Evolutionary conservation across 129 eudicot genomes (phyloP).

Genomic region (Ambrosia artemisiifolia): DNA sequence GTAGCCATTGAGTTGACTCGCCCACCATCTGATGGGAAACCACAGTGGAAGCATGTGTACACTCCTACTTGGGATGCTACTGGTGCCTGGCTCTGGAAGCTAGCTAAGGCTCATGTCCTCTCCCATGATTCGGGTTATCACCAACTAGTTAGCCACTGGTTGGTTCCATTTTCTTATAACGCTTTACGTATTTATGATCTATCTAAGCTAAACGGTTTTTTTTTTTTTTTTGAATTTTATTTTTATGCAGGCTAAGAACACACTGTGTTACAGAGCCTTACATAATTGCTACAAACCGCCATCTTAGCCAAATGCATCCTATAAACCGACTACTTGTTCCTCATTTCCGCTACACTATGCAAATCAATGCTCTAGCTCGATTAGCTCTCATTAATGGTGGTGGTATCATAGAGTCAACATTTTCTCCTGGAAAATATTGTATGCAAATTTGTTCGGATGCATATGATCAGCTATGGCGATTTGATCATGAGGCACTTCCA

Average conservation of each 20-base stretch:
- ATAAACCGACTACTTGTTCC: slow-evolving; percentile 54
- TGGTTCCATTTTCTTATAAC: neutral
- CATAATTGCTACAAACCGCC: slow-evolving; percentile 67
- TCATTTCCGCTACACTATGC: slow-evolving; percentile 75
- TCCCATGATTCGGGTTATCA: slow-evolving; percentile 80
- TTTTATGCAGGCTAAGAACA: slow-evolving; percentile 82
- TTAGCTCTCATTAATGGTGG: slow-evolving; percentile 45
- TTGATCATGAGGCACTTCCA: slow-evolving; percentile 65
- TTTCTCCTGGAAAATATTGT: slow-evolving; percentile 56
- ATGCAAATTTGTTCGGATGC: slow-evolving; percentile 64
- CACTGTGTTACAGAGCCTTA: slow-evolving; percentile 77
- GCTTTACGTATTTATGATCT: neutral
- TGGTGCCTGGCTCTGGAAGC: slow-evolving; percentile 72
- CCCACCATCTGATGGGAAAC: slow-evolving; percentile 55
- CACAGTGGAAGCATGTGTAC: slow-evolving; percentile 65
- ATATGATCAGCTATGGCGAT: slow-evolving; percentile 64
- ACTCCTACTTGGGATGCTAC: slow-evolving; percentile 55
- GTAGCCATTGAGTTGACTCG: slow-evolving; percentile 81
- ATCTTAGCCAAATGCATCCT: slow-evolving; percentile 79
- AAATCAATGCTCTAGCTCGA: slow-evolving; percentile 70
- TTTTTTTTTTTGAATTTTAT: too few relatives aligned
- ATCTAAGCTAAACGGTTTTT: neutral
- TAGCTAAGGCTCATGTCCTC: slow-evolving; percentile 79
- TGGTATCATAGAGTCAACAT: slow-evolving; percentile 61
- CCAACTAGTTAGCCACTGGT: slow-evolving; percentile 79